Evolutionary conservation across 139 green algal genomes (phyloP), one percentile per base, ranked within the genome.

Genomic region (Nannochloris sp.): DNA sequence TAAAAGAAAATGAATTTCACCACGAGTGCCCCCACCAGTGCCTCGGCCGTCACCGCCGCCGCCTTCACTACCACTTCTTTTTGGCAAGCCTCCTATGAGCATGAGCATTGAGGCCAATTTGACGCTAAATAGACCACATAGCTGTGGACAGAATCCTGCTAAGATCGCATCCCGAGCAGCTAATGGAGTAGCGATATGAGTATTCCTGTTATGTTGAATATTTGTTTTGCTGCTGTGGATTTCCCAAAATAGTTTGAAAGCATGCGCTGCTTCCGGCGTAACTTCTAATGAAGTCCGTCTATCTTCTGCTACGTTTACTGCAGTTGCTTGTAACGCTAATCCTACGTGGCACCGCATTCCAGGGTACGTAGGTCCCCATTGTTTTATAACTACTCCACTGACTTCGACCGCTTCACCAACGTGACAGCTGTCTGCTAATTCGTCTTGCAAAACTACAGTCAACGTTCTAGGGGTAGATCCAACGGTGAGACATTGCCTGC

Each of bases 1-100:
- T 15, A 97, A 75, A 56, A 97, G 81, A 72, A 97, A 81, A 76
- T 97, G 91, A 4, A 86, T 46, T 48, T 96, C 80, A 1, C 88
- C 86, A 0, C 91, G 71, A 31, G 85, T 80, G 54, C 61, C 66
- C 2, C 59, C 65, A 5, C 86, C 81, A 27, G 44, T n/a, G 10
- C 24, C 44, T 53, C 19, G 8, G 2, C 32, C 44, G 8, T 77
- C 67, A 13, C 72, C 61, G 12, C 60, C 7, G 60, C 31, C 37
- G 8, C 30, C 68, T 6, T 54, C 64, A 10, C 34, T 25, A 8
- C 54, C 25, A 55, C 42, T 25, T 8, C 66, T 19, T 3, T 76
- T 55, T 2, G 78, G 57, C 13, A 90, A 73, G 4, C 91, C 91
- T 4, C 87, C 90, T 19, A 90, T 71, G 10, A 97, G 70, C 48